Conservation (phyloP, 2,329 filamentous ascomycete species). For the Setomelanomma holmii region DNA sequence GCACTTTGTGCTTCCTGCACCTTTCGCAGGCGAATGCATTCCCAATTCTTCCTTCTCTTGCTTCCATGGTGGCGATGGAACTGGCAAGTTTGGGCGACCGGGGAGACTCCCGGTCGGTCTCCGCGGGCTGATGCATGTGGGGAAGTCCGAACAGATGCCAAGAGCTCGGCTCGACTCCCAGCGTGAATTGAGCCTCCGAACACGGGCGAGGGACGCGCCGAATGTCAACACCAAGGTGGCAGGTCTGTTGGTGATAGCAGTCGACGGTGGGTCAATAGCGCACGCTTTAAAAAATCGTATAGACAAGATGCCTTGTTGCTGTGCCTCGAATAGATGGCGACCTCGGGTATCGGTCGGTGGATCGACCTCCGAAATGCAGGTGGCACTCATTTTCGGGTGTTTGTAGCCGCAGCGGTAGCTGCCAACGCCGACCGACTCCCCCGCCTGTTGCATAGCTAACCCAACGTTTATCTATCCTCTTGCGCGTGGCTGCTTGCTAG, state of each 20-base stretch:
- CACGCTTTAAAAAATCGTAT: constrained; percentile 14
- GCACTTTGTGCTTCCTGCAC: constrained; percentile 47
- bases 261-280: constrained; percentile 11
- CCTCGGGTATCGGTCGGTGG: constrained; percentile 36
- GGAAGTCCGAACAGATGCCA: constrained; percentile 48
- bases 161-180: constrained; percentile 30
- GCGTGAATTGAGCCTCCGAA: constrained; percentile 19
- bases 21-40: constrained; percentile 48
- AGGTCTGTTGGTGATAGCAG: constrained; percentile 13
- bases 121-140: constrained; percentile 40
- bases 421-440: constrained; percentile 16
- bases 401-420: constrained; percentile 28
- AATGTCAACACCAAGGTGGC: constrained; percentile 14
- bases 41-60: constrained; percentile 44
- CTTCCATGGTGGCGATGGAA: constrained; percentile 41
- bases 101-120: constrained; percentile 29
- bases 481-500: constrained; percentile 10
- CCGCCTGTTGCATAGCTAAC: constrained; percentile 18
- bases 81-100: constrained; percentile 33
- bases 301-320: constrained; percentile 20
- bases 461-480: constrained; percentile 14
- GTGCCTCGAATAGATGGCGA: constrained; percentile 31
- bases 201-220: constrained; percentile 14
- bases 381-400: constrained; percentile 24
- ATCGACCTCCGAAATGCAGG: constrained; percentile 32